phyloP scores from a whole-genome alignment of 768 basidiomycete genomes.

The Lactarius deliciosus region DNA sequence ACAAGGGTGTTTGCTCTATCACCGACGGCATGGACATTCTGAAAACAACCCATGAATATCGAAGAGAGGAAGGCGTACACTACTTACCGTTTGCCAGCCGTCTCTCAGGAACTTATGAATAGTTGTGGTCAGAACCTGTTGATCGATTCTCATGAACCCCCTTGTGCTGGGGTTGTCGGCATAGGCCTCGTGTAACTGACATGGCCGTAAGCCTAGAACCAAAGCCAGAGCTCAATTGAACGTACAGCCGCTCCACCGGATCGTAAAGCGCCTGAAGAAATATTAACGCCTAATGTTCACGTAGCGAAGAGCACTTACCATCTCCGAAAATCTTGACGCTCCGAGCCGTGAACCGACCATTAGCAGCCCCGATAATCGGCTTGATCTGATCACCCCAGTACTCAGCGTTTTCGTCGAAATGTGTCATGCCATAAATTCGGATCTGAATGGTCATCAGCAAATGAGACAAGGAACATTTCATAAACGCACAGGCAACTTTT shows the following conservation, averaged over 20 bases:
- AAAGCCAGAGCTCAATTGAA: slow-evolving; percentile 3
- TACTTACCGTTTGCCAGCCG: slow-evolving; percentile 86
- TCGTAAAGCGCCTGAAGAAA: slow-evolving; percentile 69
- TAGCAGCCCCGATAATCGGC: slow-evolving; percentile 55
- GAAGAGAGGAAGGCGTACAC: background rate
- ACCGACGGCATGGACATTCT: slow-evolving; percentile 89
- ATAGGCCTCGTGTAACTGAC: slow-evolving; percentile 78
- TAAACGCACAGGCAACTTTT: slow-evolving; percentile 56
- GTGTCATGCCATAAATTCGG: slow-evolving; percentile 76
- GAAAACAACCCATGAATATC: background rate
- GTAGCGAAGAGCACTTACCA: slow-evolving; percentile 40
- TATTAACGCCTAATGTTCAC: slow-evolving; percentile 4
- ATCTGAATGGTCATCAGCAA: slow-evolving; percentile 45
- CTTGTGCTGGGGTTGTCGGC: slow-evolving; percentile 70
- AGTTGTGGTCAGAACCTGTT: slow-evolving; percentile 57
- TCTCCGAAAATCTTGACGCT: slow-evolving; percentile 81
- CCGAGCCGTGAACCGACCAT: slow-evolving; percentile 65
- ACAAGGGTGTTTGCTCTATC: slow-evolving; percentile 87
- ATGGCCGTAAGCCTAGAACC: slow-evolving; percentile 15
- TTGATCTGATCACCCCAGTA: slow-evolving; percentile 73
- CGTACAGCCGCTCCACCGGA: slow-evolving; percentile 87
- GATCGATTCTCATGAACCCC: slow-evolving; percentile 74
- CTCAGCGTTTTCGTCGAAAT: slow-evolving; percentile 59
- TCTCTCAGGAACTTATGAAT: slow-evolving; percentile 72
- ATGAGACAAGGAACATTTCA: background rate